Percentiles rank a stretch among this genome's conserved stretches.
Evolutionary conservation across 2,329 filamentous ascomycete species (phyloP).

Genomic region (Scedosporium dehoogii): DNA sequence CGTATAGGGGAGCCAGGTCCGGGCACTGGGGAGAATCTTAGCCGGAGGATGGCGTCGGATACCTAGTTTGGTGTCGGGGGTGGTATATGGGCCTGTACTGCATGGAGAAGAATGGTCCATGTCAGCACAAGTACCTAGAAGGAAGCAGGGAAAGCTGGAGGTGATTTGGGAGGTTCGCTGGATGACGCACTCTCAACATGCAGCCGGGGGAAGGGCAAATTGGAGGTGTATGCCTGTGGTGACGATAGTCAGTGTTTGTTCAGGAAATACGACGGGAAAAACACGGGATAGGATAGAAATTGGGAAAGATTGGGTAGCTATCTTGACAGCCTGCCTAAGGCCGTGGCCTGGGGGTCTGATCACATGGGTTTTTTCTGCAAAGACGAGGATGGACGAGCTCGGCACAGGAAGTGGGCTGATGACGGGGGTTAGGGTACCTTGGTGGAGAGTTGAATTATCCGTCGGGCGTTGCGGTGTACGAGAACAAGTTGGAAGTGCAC

Average conservation of each 20-base stretch:
- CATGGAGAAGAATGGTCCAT: conserved; percentile 12
- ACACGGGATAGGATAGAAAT: conserved; percentile 15
- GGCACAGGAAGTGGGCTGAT: conserved; percentile 11
- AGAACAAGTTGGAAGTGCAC: conserved; percentile 14
- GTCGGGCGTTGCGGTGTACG: conserved; percentile 13
- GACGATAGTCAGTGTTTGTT: conserved; percentile 18
- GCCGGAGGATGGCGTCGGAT: conserved; percentile 4
- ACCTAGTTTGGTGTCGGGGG: conserved; percentile 13
- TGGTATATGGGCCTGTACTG: conserved; percentile 15
- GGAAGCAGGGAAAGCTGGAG: conserved; percentile 13
- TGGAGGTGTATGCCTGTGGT: conserved; percentile 19
- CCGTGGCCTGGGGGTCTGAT: conserved; percentile 14
- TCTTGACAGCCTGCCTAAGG: conserved; percentile 15
- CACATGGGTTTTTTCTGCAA: conserved; percentile 17
- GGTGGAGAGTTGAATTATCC: conserved; percentile 14
- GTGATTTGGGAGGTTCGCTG: conserved; percentile 17
- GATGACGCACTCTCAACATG: conserved; percentile 17
- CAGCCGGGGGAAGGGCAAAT: conserved; percentile 17
- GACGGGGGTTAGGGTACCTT: conserved; percentile 11
- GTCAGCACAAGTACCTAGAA: conserved; percentile 15
- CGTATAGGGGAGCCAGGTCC: background rate
- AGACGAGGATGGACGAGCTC: conserved; percentile 14
- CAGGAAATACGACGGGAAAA: conserved; percentile 14
- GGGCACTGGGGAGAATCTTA: conserved; percentile 4
- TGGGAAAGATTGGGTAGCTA: conserved; percentile 17